Evolutionary conservation across 192 early-diverging fungal genomes (phyloP).

Genomic region (Backusella sp.): DNA sequence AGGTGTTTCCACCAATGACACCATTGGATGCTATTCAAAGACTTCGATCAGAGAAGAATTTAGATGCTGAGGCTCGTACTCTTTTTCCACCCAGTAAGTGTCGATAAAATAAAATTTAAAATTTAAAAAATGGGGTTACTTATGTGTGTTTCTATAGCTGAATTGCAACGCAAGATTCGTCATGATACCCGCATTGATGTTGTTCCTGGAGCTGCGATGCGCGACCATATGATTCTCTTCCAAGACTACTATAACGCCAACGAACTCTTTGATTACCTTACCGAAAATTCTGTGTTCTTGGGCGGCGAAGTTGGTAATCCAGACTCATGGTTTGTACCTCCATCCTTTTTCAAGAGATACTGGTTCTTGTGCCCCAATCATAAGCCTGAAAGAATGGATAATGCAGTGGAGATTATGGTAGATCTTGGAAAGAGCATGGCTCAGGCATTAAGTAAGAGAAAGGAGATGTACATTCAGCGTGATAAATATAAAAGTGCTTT

Average conservation of each 20-base stretch:
- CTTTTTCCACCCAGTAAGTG: conserved; percentile 22
- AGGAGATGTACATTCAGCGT: conserved; percentile 7
- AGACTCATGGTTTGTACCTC: conserved; percentile 31
- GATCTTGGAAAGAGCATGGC: conserved; percentile 17
- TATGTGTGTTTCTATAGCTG: conserved; percentile 15
- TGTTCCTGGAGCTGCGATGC: conserved; percentile 29
- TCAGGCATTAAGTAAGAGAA: background rate
- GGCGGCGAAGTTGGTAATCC: conserved; percentile 32
- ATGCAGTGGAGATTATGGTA: conserved; percentile 23
- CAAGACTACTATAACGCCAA: conserved; percentile 31
- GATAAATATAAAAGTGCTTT: background rate
- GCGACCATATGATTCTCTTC: conserved; percentile 30
- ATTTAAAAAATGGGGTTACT: background rate
- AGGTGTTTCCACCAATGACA: conserved; percentile 28
- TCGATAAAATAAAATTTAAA: background rate
- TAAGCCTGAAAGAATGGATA: conserved; percentile 24
- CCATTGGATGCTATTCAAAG: conserved; percentile 23
- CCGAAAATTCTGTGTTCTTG: conserved; percentile 15
- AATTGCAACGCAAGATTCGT: conserved; percentile 30
- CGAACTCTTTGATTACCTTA: conserved; percentile 21
- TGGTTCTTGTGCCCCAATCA: conserved; percentile 35
- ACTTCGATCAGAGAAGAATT: conserved; percentile 12
- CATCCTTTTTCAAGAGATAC: conserved; percentile 24
- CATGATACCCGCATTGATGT: conserved; percentile 32
- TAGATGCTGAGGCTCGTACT: background rate